phyloP scores from a whole-genome alignment of 129 eudicot genomes.

The Helichrysum umbraculigerum region DNA sequence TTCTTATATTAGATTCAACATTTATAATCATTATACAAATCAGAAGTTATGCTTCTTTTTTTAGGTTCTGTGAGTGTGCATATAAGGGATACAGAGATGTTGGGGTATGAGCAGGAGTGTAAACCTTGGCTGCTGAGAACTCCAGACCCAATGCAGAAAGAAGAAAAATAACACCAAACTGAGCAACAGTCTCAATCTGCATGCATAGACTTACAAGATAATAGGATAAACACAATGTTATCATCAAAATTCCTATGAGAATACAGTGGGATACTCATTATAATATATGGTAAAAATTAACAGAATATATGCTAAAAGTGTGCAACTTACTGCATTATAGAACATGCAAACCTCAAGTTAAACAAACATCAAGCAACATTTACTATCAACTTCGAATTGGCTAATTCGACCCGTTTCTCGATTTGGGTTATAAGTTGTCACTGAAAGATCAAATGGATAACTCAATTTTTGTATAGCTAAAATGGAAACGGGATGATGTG shows the following conservation, averaged over 20 bases:
- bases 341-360: too few species aligned
- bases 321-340: too few species aligned
- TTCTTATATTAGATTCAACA: too few species aligned
- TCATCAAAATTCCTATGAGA: background rate
- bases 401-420: background rate
- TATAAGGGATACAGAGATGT: background rate
- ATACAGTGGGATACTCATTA: slow-evolving; percentile 2
- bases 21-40: background rate
- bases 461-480: too few species aligned
- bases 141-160: slow-evolving; percentile 92
- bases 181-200: slow-evolving; percentile 95
- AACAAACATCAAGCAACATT: too few species aligned
- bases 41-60: slow-evolving; percentile 18
- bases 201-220: slow-evolving; percentile 20
- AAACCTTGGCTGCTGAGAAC: slow-evolving; percentile 83
- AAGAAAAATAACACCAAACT: slow-evolving; percentile 91
- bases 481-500: background rate
- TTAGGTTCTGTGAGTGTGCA: background rate
- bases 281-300: too few species aligned
- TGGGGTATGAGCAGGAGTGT: background rate
- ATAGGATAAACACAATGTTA: too few species aligned
- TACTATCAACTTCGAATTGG: background rate
- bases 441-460: too few species aligned
- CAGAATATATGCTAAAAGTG: background rate
- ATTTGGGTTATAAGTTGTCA: too few species aligned